phyloP scores from a whole-genome alignment of 2,329 filamentous ascomycete species.

The Microascus cirrosus region DNA sequence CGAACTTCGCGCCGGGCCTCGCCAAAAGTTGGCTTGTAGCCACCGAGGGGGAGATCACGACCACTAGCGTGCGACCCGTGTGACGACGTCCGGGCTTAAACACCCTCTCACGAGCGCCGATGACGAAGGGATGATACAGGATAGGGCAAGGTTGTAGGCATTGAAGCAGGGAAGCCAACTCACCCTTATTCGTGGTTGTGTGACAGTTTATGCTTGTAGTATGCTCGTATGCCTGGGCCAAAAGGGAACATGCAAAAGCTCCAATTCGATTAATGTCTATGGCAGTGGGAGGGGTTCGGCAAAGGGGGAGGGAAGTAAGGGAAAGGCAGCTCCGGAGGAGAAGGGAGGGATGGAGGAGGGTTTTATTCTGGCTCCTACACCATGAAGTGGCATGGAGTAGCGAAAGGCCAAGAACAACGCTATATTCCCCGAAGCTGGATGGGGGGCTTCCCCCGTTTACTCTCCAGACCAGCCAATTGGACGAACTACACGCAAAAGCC shows the following conservation, averaged over 20 bases:
- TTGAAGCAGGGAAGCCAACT: not conserved
- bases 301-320: not conserved
- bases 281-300: not conserved
- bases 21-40: not conserved
- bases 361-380: constrained; percentile 1
- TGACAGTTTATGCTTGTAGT: not conserved
- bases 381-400: not conserved
- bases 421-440: not conserved
- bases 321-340: not conserved
- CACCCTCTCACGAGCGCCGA: not conserved
- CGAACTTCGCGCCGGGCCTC: not conserved
- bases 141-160: not conserved
- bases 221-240: not conserved
- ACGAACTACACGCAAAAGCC: not conserved
- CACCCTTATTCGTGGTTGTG: not conserved
- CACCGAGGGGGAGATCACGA: not conserved
- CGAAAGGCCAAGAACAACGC: not conserved
- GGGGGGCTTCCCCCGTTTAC: not conserved
- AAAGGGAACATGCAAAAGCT: not conserved
- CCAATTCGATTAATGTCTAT: not conserved
- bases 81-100: not conserved
- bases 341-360: constrained; percentile 1
- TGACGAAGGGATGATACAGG: not conserved
- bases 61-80: not conserved
- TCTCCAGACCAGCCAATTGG: not conserved